These are phyloP conservation scores for Didymella sp. DNA, from an alignment of 2,329 filamentous ascomycete species.

Conservation along the genomic window DNA sequence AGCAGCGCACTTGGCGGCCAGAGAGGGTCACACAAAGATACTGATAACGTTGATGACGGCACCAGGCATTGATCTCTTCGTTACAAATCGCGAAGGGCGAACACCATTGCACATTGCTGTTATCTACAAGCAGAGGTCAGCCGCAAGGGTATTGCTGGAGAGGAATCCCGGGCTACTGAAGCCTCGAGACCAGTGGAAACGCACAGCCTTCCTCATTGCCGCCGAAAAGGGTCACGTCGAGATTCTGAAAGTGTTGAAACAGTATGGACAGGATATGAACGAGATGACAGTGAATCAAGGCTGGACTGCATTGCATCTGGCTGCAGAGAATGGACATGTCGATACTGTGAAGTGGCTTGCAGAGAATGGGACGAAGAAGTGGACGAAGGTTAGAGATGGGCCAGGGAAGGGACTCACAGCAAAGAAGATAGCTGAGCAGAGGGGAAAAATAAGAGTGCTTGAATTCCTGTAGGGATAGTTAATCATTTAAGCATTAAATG, in stretches of 20 bases:
- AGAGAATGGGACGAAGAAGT: slow-evolving; percentile 20
- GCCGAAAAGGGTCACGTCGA: slow-evolving; percentile 22
- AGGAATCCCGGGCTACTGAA: slow-evolving; percentile 12
- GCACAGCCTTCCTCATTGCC: slow-evolving; percentile 25
- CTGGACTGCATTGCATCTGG: slow-evolving; percentile 28
- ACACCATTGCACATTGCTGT: slow-evolving; percentile 28
- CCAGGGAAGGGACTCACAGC: slow-evolving; percentile 19
- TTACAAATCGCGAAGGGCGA: slow-evolving; percentile 25
- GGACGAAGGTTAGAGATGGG: slow-evolving; percentile 15
- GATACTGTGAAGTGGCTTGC: slow-evolving; percentile 20
- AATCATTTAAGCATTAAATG: too few relatives aligned
- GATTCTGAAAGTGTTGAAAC: slow-evolving; percentile 21
- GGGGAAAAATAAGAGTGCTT: slow-evolving; percentile 3
- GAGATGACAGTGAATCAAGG: slow-evolving; percentile 20
- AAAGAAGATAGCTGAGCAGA: slow-evolving; percentile 21
- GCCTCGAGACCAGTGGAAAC: slow-evolving; percentile 15
- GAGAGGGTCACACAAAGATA: slow-evolving; percentile 23
- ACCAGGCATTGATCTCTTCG: slow-evolving; percentile 20
- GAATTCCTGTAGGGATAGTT: not conserved
- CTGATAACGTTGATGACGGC: slow-evolving; percentile 24
- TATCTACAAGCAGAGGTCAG: slow-evolving; percentile 14
- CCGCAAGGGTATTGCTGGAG: slow-evolving; percentile 20
- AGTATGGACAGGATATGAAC: slow-evolving; percentile 23
- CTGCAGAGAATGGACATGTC: slow-evolving; percentile 22
- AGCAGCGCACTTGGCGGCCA: slow-evolving; percentile 26